Evolutionary conservation across 768 basidiomycete genomes (phyloP), one percentile per base, ranked within the genome.

Genomic region (Polyporus arcularius): DNA sequence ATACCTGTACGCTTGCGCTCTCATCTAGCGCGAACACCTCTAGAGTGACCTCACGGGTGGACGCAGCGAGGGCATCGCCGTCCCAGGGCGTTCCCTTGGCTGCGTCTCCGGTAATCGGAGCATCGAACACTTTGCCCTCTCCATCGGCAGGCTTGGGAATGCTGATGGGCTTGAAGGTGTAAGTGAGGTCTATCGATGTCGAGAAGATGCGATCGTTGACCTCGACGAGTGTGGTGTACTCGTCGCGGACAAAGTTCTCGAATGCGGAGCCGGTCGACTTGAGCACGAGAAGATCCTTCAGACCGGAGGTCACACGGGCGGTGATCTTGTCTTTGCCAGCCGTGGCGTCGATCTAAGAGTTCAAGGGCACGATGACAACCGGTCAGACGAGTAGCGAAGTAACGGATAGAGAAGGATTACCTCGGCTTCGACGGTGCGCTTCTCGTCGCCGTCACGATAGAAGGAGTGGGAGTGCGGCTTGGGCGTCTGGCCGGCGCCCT

Each of bases 181-280:
- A 96, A 1, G 75, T 72, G 26, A 94, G 78, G 63, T 96, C 90
- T 57, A 98, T 78, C 4, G 91, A 84, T 2, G 96, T 98, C 16
- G 90, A 92, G 76, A 98, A 89, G 68, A 98, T 89, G 9, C 96
- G 84, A 65, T 98, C 96, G 66, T 87, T 74, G 46, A 96, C 95
- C 64, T 90, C 87, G 14, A 73, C 77, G 21, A 96, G 83, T 1
- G 92, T 95, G n/a, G 95, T 95, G 74, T 86, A 92, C 68, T 94
- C 91, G 73, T 96, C 94, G 3, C 84, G 82, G 51, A 90, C 71
- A 74, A 95, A 98, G 30, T 82, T 80, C 56, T 87, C 81, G 71
- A 98, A 98, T 0, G 88, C 84, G 0, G 92, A 94, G 12, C 93
- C 96, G 4, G 90, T 87, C 38, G 90, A 85, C 76, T 98, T 98